Base-by-base conservation (phyloP, 768 basidiomycete species). In the Panellus pusillus region DNA sequence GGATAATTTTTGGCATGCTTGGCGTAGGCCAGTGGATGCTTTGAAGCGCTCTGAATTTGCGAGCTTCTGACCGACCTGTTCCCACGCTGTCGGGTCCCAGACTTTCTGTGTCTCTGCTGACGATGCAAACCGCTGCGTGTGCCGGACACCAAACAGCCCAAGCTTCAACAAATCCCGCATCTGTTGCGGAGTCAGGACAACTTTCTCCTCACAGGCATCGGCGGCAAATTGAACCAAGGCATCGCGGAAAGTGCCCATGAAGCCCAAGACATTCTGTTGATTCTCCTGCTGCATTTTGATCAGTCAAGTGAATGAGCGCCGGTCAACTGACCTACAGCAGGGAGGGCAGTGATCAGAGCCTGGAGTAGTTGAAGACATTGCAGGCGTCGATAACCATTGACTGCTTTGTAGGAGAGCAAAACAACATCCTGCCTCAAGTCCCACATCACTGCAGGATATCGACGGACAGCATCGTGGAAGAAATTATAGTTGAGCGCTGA, bases 81-180 rank as follows among this genome's bases (percentile, higher is more conserved):
- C 72, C 82, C 93, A 91, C 2, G 71, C 66, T 4, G 72, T 63
- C 1, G 82, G 73, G 47, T 83, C 74, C 93, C 93, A 96, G 5
- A 77, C 68, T 4, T 66, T 59, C 11, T 64, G 51, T 13, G 76
- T 57, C 3, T 68, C 67, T 0, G 69, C 53, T 28, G 66, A 54
- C 12, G 61, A 62, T 6, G 68, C 66, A 44, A 77, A 64, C 8
- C 79, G 77, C 50, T 82, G 83, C 54, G 84, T 82, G 54, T 84
- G 83, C 48, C 91, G 83, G n/a, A 85, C 73, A 44, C 81, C 81
- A 17, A 77, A 64, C 24, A 91, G 71, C 0, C 75, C 85, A 47
- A 89, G 70, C 68, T 91, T 94, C 52, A 93, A 67, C 17, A 93
- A 66, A n/a, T 89, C 87, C 70, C 92, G 96, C 63, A 88, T 64